A percentile compares a stretch with the other conserved stretches of the same genome.
Evolutionary conservation across 352 stramenopile species (phyloP).

Genomic region (Globisporangium canariense): DNA sequence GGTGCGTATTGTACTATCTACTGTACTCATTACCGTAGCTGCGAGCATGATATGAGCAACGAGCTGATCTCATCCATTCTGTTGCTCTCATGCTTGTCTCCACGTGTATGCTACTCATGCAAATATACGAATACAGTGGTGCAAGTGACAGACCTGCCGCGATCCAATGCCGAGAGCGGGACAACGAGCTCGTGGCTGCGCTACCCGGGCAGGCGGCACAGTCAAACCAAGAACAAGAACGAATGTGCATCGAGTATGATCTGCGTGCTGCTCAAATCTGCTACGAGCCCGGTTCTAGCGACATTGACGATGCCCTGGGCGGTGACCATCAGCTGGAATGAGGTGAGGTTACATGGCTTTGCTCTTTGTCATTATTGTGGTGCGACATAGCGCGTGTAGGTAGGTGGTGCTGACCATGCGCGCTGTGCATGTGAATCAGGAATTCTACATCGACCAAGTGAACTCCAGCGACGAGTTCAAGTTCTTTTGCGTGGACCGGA

Average conservation of each 20-base stretch:
- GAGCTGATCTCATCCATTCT: neutral
- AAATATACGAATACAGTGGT: conserved; percentile 23
- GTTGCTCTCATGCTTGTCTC: neutral
- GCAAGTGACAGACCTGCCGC: conserved; percentile 50
- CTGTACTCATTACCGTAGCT: neutral
- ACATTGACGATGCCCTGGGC: conserved; percentile 42
- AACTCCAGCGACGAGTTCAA: conserved; percentile 55
- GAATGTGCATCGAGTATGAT: conserved; percentile 32
- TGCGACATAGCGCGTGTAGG: neutral
- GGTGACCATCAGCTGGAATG: conserved; percentile 47
- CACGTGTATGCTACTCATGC: neutral
- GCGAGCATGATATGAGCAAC: neutral
- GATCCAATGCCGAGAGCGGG: conserved; percentile 20
- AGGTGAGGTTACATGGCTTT: conserved; percentile 23
- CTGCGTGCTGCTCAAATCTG: conserved; percentile 43
- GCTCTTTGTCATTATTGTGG: neutral
- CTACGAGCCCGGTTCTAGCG: conserved; percentile 27
- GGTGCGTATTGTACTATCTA: conserved; percentile 22
- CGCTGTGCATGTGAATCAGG: conserved; percentile 25
- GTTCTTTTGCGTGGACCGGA: conserved; percentile 69
- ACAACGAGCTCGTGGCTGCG: conserved; percentile 49
- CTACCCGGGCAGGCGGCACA: conserved; percentile 25
- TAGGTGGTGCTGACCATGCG: neutral
- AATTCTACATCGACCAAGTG: conserved; percentile 72
- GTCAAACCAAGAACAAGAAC: conserved; percentile 24